A percentile compares a stretch with the other conserved stretches of the same genome.
Conservation (phyloP, 2,329 filamentous ascomycete species). For the Pyrenochaeta sp. region DNA sequence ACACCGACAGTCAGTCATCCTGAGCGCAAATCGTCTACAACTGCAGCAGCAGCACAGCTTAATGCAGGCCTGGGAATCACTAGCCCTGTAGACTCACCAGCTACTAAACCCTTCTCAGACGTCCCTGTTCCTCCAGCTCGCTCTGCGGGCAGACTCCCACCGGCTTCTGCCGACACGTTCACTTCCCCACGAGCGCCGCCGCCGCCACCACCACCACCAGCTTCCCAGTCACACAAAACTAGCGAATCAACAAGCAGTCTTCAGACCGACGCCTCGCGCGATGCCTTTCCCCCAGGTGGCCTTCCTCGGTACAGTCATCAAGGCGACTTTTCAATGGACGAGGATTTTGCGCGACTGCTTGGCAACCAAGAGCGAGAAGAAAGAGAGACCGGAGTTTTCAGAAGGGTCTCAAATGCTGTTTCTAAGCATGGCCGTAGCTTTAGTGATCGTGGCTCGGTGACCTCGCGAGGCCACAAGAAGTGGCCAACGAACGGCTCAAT, state of each 20-base stretch:
- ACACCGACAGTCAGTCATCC: constrained; percentile 51
- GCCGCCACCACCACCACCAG: constrained; percentile 45
- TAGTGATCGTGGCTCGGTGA: constrained; percentile 66
- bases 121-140: constrained; percentile 56
- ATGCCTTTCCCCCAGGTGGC: constrained; percentile 29
- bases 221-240: constrained; percentile 48
- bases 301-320: constrained; percentile 70
- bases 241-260: constrained; percentile 57
- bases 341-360: constrained; percentile 91
- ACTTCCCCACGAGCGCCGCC: constrained; percentile 56
- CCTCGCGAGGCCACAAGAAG: constrained; percentile 47
- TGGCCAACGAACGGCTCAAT: constrained; percentile 54
- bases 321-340: constrained; percentile 91
- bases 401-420: constrained; percentile 90
- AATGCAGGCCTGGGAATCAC: constrained; percentile 55
- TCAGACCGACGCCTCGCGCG: constrained; percentile 50
- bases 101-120: constrained; percentile 52
- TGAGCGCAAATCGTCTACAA: constrained; percentile 51
- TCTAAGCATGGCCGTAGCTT: constrained; percentile 85
- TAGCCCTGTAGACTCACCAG: constrained; percentile 54
- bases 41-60: constrained; percentile 37
- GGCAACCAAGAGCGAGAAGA: constrained; percentile 70
- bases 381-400: constrained; percentile 66
- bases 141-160: constrained; percentile 56
- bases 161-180: constrained; percentile 50